phyloP scores from a whole-genome alignment of 2,329 filamentous ascomycete species.

The Allantophomopsis cytisporea region DNA sequence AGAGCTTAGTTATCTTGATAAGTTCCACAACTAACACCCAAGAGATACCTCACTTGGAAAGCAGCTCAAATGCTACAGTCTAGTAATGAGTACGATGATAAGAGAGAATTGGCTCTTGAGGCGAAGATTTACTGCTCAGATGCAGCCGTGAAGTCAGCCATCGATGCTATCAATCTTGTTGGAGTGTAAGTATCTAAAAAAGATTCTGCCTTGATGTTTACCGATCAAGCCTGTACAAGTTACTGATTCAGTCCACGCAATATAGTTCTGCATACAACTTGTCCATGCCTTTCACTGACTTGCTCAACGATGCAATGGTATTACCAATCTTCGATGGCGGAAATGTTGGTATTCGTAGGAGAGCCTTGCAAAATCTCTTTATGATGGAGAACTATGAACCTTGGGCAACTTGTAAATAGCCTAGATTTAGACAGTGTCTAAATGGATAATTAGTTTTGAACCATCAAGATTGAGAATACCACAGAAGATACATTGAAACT shows the following conservation, averaged over 20 bases:
- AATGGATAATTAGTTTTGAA: too few relatives aligned
- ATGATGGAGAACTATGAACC: conserved; percentile 28
- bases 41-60: conserved; percentile 36
- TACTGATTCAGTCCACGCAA: not conserved
- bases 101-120: conserved; percentile 30
- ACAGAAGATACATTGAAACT: too few relatives aligned
- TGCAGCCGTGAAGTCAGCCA: conserved; percentile 29
- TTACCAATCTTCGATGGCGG: conserved; percentile 38
- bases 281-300: conserved; percentile 22
- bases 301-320: conserved; percentile 29
- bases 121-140: conserved; percentile 39
- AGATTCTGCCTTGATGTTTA: not conserved
- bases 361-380: conserved; percentile 32
- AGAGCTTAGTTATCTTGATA: not conserved
- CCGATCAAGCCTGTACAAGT: too few relatives aligned
- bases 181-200: conserved; percentile 25
- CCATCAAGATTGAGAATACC: too few relatives aligned
- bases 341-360: conserved; percentile 35
- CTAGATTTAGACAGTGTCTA: too few relatives aligned
- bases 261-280: conserved; percentile 2
- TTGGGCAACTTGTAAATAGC: conserved; percentile 21
- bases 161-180: conserved; percentile 35
- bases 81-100: conserved; percentile 23
- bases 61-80: conserved; percentile 29
- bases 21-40: conserved; percentile 2